phyloP scores from a whole-genome alignment of 768 basidiomycete genomes.

The Mrakia gelida region DNA sequence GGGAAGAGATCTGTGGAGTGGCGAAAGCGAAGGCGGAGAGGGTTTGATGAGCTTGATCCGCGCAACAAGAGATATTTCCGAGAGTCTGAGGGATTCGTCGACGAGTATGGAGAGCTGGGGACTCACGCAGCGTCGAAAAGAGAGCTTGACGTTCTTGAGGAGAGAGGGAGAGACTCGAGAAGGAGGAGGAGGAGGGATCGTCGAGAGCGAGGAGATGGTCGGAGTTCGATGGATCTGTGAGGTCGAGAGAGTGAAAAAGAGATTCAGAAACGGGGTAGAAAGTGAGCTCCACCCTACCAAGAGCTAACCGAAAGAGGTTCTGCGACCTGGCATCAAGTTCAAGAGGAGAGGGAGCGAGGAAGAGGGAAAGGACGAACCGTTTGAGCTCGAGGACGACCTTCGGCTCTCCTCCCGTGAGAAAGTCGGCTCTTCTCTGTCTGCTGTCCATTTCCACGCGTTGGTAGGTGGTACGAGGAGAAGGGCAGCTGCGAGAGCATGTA shows the following conservation, averaged over 20 bases:
- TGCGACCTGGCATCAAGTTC: too few species aligned
- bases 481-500: background rate
- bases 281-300: background rate
- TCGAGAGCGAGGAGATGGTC: background rate
- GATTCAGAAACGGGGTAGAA: background rate
- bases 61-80: background rate
- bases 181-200: background rate
- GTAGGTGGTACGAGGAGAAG: background rate
- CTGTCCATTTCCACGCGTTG: background rate
- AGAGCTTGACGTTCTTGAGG: background rate
- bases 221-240: background rate
- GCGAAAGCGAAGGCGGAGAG: background rate
- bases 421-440: too few species aligned
- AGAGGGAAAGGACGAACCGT: too few species aligned
- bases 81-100: background rate
- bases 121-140: conserved; percentile 8
- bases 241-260: background rate
- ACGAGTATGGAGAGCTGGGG: background rate
- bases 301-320: too few species aligned
- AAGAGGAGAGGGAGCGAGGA: too few species aligned
- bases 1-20: conserved; percentile 6
- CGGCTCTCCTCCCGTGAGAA: too few species aligned
- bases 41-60: background rate
- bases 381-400: background rate
- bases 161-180: background rate